Percentiles rank a stretch among this genome's conserved stretches.
Conservation (phyloP, 345 rosid species). For the thale cress (Arabidopsis thaliana) region TAIR10.1 NC_003076.8:17835501-17836000, state of each 20-base stretch:
- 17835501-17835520: slow-evolving; percentile 72
- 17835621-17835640: slow-evolving; percentile 41
- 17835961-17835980: background rate
- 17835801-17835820: background rate
- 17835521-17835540: slow-evolving; percentile 72
- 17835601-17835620: background rate
- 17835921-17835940: slow-evolving; percentile 29
- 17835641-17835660: slow-evolving; percentile 64
- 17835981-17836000: slow-evolving; percentile 7
- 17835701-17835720: slow-evolving; percentile 25
- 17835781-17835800: slow-evolving; percentile 85
- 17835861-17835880: background rate
- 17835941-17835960: slow-evolving; percentile 1
- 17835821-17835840: background rate
- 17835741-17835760: background rate
- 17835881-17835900: background rate
- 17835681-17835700: slow-evolving; percentile 27
- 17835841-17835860: slow-evolving; percentile 1
- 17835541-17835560: slow-evolving; percentile 2
- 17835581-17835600: background rate
- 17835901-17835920: background rate
- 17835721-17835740: slow-evolving; percentile 17
- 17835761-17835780: background rate
- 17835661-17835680: slow-evolving; percentile 69
- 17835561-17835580: background rate